Conservation (phyloP, 306 rosid genomes). For the Cicer chorassanicum region DNA sequence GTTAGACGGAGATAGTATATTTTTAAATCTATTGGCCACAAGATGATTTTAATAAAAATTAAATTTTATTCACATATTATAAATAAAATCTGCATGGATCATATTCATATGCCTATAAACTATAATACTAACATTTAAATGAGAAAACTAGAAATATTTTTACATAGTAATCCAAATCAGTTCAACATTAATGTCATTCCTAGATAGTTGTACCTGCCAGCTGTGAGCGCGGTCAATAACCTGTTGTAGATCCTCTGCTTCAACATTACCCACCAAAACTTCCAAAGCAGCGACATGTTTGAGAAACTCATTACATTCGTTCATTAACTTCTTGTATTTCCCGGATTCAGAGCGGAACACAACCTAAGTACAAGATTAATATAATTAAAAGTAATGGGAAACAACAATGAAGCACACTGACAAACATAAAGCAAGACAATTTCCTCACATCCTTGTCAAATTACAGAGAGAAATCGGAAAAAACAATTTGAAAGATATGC, state of each 20-base stretch:
- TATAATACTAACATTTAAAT: slow-evolving; percentile 32
- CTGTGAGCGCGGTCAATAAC: slow-evolving; percentile 54
- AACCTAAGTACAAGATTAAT: slow-evolving; percentile 52
- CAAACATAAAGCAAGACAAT: not conserved
- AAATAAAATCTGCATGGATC: slow-evolving; percentile 10
- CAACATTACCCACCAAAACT: slow-evolving; percentile 48
- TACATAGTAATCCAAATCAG: slow-evolving; percentile 17
- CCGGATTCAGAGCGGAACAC: slow-evolving; percentile 75
- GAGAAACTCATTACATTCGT: slow-evolving; percentile 72
- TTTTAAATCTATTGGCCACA: not conserved
- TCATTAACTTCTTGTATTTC: slow-evolving; percentile 71
- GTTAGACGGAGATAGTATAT: not conserved
- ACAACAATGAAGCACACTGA: not conserved
- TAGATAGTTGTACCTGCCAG: slow-evolving; percentile 70
- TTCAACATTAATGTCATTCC: slow-evolving; percentile 2
- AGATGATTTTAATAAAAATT: not conserved
- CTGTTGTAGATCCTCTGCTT: slow-evolving; percentile 55
- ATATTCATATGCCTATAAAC: not conserved
- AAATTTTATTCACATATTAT: not conserved
- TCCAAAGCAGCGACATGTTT: slow-evolving; percentile 52
- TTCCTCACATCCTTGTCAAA: not conserved
- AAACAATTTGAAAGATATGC: not conserved
- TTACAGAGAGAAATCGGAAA: not conserved
- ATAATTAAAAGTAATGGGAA: slow-evolving; percentile 11
- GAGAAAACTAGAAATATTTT: not conserved